A percentile compares a stretch with the other conserved stretches of the same genome.
Conservation (phyloP, 352 stramenopile species). For the Pythium monospermum region DNA sequence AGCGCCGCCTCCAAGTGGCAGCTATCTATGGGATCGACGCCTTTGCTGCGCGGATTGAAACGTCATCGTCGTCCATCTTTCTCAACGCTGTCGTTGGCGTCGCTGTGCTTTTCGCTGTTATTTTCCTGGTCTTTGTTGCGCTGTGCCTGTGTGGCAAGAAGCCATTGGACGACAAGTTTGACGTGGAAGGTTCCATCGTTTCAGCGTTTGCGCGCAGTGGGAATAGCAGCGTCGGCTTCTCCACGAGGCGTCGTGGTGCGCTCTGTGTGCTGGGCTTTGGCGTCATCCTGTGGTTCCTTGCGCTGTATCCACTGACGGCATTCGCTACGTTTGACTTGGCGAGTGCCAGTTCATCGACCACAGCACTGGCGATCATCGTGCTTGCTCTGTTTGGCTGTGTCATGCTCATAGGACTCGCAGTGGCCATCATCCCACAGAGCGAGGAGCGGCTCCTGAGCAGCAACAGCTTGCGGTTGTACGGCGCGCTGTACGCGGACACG, state of each 20-base stretch:
- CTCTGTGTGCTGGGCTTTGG: slow-evolving; percentile 29
- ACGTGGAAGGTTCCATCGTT: slow-evolving; percentile 17
- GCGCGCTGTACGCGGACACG: slow-evolving; percentile 33
- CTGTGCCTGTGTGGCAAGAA: slow-evolving; percentile 15
- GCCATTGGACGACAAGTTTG: slow-evolving; percentile 19
- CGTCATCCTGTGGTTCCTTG: slow-evolving; percentile 36
- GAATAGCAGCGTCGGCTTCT: slow-evolving; percentile 1
- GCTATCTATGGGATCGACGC: slow-evolving; percentile 22
- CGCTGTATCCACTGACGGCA: slow-evolving; percentile 35
- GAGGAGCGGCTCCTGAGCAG: slow-evolving; percentile 25
- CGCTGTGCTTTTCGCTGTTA: slow-evolving; percentile 12
- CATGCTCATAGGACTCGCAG: slow-evolving; percentile 10
- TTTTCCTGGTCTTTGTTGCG: slow-evolving; percentile 20
- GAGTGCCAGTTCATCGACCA: slow-evolving; percentile 19
- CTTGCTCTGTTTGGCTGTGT: slow-evolving; percentile 23
- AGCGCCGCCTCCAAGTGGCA: slow-evolving; percentile 17
- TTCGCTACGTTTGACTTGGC: slow-evolving; percentile 31
- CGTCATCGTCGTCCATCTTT: slow-evolving; percentile 23
- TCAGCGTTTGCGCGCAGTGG: slow-evolving; percentile 2
- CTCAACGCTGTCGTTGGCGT: slow-evolving; percentile 24
- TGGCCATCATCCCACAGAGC: slow-evolving; percentile 16
- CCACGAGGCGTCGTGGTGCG: slow-evolving; percentile 17
- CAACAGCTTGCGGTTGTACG: slow-evolving; percentile 25
- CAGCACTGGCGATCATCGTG: slow-evolving; percentile 16
- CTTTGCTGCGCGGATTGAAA: slow-evolving; percentile 30